Conservation (phyloP, 192 early-diverging fungal genomes). For the Radiomyces spectabilis region DNA sequence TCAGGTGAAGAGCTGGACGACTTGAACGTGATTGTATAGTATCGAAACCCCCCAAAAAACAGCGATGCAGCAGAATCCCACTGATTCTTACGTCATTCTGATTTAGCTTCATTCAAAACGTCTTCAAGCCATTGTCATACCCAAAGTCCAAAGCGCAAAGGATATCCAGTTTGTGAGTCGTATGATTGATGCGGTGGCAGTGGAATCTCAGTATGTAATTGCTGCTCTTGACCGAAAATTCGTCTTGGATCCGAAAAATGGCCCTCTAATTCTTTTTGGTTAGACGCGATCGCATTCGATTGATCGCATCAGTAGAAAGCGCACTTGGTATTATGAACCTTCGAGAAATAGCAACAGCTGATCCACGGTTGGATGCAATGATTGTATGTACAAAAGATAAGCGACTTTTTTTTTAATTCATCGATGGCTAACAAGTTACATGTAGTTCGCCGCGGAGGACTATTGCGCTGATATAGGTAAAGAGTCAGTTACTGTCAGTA, state of each 20-base stretch:
- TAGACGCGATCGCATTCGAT: slow-evolving; percentile 57
- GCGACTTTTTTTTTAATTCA: neutral
- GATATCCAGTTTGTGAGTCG: slow-evolving; percentile 71
- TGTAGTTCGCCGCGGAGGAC: slow-evolving; percentile 88
- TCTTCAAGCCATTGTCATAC: slow-evolving; percentile 75
- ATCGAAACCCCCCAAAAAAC: no score
- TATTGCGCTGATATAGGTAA: slow-evolving; percentile 80
- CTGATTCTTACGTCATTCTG: no score
- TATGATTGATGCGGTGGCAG: slow-evolving; percentile 67
- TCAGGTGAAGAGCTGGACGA: slow-evolving; percentile 69
- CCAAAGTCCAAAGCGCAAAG: slow-evolving; percentile 76
- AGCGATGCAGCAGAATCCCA: no score
- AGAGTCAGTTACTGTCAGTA: no score
- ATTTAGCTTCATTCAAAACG: slow-evolving; percentile 52
- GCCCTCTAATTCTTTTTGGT: neutral
- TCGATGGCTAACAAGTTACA: neutral
- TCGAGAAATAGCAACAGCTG: slow-evolving; percentile 70
- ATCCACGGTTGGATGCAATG: slow-evolving; percentile 74
- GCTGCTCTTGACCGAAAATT: neutral
- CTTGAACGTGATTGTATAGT: slow-evolving; percentile 61
- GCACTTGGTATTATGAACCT: slow-evolving; percentile 82
- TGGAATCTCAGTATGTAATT: slow-evolving; percentile 43
- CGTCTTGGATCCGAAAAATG: slow-evolving; percentile 1
- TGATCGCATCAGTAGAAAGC: slow-evolving; percentile 89
- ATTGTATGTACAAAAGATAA: slow-evolving; percentile 41